Conservation (phyloP, 805 yeast genomes). For the Candida manassasensis region DNA sequence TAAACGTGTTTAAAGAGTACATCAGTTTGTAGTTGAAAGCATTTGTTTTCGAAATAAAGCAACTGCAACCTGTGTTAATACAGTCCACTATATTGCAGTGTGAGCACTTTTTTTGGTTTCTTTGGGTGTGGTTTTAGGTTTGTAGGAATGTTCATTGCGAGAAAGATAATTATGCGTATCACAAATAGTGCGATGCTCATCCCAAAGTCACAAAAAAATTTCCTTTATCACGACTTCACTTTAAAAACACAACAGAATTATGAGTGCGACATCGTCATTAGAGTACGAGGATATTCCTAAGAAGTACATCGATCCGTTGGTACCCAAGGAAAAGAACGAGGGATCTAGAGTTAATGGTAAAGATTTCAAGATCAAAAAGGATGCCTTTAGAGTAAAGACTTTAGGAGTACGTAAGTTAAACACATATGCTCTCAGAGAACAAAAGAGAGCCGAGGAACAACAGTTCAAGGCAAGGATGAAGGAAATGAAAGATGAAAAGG, state of each 20-base stretch:
- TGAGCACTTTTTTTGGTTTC: too few relatives aligned
- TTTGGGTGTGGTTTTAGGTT: too few relatives aligned
- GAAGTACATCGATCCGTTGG: constrained; percentile 30
- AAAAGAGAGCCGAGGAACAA: constrained; percentile 59
- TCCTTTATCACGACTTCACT: too few relatives aligned
- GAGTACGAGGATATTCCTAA: constrained; percentile 30
- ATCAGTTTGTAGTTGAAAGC: too few relatives aligned
- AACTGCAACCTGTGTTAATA: too few relatives aligned
- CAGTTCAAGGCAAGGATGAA: constrained; percentile 65
- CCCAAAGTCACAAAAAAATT: too few relatives aligned
- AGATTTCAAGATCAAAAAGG: constrained; percentile 65
- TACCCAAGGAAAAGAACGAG: constrained; percentile 33
- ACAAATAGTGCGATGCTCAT: constrained; percentile 1
- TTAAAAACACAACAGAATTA: constrained; percentile 9
- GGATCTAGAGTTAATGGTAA: constrained; percentile 62
- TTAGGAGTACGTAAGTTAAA: constrained; percentile 48
- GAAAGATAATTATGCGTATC: too few relatives aligned
- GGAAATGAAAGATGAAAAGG: constrained; percentile 77
- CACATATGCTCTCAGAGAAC: constrained; percentile 64
- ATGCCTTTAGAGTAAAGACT: constrained; percentile 61
- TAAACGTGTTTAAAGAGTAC: too few relatives aligned
- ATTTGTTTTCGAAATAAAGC: too few relatives aligned
- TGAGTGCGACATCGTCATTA: constrained; percentile 28
- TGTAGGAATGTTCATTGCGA: too few relatives aligned
- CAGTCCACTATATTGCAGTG: too few relatives aligned